phyloP scores from a whole-genome alignment of 139 green algal genomes.

The Coelastrella sp. region DNA sequence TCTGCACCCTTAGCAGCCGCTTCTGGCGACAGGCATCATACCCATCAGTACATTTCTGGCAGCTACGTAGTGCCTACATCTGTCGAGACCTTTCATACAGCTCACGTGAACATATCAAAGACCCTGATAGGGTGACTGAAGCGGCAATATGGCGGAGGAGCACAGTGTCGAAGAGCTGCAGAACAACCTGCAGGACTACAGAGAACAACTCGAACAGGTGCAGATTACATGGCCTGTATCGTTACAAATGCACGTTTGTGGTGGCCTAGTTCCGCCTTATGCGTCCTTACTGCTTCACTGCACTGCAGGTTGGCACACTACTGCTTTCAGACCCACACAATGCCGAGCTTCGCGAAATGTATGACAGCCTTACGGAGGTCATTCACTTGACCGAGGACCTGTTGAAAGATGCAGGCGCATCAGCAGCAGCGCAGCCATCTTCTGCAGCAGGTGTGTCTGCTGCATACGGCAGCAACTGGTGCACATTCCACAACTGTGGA shows the following conservation, averaged over 20 bases:
- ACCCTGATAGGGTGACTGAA: not conserved
- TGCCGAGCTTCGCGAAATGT: conserved; percentile 81
- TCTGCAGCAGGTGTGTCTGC: conserved; percentile 23
- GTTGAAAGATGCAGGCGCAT: conserved; percentile 62
- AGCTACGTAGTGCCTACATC: no score
- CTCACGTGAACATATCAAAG: not conserved
- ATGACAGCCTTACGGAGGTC: conserved; percentile 79
- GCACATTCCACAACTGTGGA: not conserved
- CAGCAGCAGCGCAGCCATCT: conserved; percentile 10
- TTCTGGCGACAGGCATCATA: no score
- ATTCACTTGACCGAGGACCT: conserved; percentile 85
- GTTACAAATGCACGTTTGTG: no score
- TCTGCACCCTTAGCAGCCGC: no score
- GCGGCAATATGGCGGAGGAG: conserved; percentile 22
- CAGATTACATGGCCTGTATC: no score
- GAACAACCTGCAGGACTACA: conserved; percentile 70
- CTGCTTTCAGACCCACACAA: conserved; percentile 80
- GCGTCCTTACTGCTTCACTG: not conserved
- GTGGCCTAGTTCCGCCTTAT: no score
- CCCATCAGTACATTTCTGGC: no score
- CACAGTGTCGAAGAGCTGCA: conserved; percentile 67
- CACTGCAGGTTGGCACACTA: conserved; percentile 77
- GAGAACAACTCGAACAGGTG: conserved; percentile 70
- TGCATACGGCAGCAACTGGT: no score
- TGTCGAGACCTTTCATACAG: no score